Evolutionary conservation across 78 protist genomes (phyloP).

Genomic region (Dictyostelium brefeldianum): DNA sequence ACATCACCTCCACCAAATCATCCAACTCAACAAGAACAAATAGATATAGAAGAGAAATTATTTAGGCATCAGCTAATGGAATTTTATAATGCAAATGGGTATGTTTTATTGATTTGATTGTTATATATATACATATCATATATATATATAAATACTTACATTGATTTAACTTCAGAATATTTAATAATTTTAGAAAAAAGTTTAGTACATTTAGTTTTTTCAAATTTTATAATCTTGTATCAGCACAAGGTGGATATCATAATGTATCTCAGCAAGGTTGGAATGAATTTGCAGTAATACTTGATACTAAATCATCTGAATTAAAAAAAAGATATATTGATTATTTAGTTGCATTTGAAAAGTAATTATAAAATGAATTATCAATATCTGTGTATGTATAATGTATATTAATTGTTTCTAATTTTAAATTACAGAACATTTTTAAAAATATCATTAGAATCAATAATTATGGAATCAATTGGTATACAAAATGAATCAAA

Average conservation of each 20-base stretch:
- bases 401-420: neutral
- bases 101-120: neutral
- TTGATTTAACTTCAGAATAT: neutral
- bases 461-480: constrained; percentile 1
- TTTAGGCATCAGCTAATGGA: constrained; percentile 33
- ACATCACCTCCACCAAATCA: neutral
- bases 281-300: neutral
- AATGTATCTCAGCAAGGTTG: neutral
- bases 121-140: neutral
- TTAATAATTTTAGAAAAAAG: constrained; percentile 25
- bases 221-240: constrained; percentile 2
- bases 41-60: constrained; percentile 18
- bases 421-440: neutral
- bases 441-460: constrained; percentile 28
- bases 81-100: constrained; percentile 32
- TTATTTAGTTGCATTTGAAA: constrained; percentile 21
- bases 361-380: neutral
- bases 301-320: constrained; percentile 9
- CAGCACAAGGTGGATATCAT: constrained; percentile 1
- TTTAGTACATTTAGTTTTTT: constrained; percentile 12
- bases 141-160: neutral
- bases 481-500: neutral
- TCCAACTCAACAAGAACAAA: neutral
- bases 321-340: constrained; percentile 13
- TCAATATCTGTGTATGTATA: too few relatives aligned